Evolutionary conservation across 805 yeast species (phyloP).

Genomic region (Candida koratica): DNA sequence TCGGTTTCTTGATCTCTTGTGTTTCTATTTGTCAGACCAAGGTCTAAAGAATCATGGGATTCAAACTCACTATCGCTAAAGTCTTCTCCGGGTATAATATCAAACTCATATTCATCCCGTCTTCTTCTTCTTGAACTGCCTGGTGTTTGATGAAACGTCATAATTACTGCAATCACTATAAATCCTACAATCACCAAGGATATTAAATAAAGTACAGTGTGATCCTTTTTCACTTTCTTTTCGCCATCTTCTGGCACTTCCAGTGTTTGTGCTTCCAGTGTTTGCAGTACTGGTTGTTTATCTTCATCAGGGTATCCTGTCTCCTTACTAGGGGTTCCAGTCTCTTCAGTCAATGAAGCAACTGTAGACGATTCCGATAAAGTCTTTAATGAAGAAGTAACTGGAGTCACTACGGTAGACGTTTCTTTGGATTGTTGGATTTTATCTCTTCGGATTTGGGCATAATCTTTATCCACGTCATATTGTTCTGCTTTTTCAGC

Average conservation of each 20-base stretch:
- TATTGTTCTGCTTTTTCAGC: constrained; percentile 56
- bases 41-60: constrained; percentile 32
- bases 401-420: not conserved
- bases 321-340: constrained; percentile 5
- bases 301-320: constrained; percentile 20
- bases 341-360: not conserved
- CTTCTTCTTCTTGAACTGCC: constrained; percentile 45
- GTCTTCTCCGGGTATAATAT: constrained; percentile 67
- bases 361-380: not conserved
- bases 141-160: constrained; percentile 41
- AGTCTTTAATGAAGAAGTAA: not conserved
- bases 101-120: constrained; percentile 71
- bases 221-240: constrained; percentile 35
- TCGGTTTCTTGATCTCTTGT: constrained; percentile 36
- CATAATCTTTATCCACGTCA: constrained; percentile 48
- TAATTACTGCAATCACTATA: constrained; percentile 41
- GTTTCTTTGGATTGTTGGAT: not conserved
- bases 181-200: constrained; percentile 59
- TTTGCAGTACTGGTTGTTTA: too few relatives aligned
- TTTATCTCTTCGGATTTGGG: constrained; percentile 31
- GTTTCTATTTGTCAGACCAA: constrained; percentile 22
- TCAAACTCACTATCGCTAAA: constrained; percentile 39
- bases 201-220: constrained; percentile 60
- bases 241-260: constrained; percentile 32
- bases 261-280: too few relatives aligned